Conservation (phyloP, 2,329 filamentous ascomycete species). For the Aspergillus sp. region DNA sequence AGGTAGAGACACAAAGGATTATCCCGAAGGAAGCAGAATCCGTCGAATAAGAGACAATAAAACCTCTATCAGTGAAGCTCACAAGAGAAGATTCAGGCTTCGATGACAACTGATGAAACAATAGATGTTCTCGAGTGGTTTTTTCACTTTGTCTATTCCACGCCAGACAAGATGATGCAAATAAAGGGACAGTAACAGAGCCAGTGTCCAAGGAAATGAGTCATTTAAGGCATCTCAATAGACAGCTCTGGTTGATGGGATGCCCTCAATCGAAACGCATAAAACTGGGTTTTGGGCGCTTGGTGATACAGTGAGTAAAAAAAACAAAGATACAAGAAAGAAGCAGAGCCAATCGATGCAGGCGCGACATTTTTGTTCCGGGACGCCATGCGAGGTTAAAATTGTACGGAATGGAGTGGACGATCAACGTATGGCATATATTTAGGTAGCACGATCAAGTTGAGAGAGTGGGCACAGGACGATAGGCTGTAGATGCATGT, state of each 20-base stretch:
- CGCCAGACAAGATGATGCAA: background rate
- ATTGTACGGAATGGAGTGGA: conserved; percentile 8
- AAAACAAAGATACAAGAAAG: conserved; percentile 2
- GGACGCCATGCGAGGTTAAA: conserved; percentile 1
- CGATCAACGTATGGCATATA: conserved; percentile 4
- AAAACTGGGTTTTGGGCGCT: conserved; percentile 12
- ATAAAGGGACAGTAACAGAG: conserved; percentile 2
- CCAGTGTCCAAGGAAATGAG: background rate
- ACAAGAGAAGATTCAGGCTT: background rate
- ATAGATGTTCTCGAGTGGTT: background rate
- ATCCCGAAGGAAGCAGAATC: background rate
- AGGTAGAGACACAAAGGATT: background rate
- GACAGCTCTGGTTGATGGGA: conserved; percentile 4
- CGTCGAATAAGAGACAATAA: conserved; percentile 1
- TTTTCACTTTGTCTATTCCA: conserved; percentile 1
- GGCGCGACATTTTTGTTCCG: background rate
- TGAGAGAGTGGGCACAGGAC: background rate
- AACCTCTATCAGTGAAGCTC: background rate
- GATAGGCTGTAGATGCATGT: conserved; percentile 10
- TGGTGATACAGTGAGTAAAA: conserved; percentile 6
- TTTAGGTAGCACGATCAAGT: conserved; percentile 4
- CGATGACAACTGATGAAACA: conserved; percentile 1
- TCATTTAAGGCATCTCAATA: conserved; percentile 11
- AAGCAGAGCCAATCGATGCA: conserved; percentile 18
- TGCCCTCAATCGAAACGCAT: conserved; percentile 8